These are phyloP conservation scores for Sporisorium reilianum DNA, from an alignment of 1,284 basidiomycete genomes.

Conservation along the genomic window DNA sequence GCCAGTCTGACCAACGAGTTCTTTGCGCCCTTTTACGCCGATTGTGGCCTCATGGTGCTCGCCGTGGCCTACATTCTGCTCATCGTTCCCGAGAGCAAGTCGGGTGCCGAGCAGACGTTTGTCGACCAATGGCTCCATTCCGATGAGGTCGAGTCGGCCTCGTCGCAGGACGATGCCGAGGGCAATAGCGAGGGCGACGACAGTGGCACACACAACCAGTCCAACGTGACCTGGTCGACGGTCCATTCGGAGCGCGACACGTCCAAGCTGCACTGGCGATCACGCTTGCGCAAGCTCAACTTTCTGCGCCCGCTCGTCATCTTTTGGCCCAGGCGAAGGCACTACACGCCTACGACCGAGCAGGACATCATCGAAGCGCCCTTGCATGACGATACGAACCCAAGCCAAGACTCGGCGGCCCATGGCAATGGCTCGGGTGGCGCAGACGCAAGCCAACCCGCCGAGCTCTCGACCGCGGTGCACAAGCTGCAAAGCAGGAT, in stretches of 20 bases:
- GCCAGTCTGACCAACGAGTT: slow-evolving; percentile 59
- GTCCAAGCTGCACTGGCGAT: slow-evolving; percentile 45
- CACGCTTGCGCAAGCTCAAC: slow-evolving; percentile 49
- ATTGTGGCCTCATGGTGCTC: slow-evolving; percentile 50
- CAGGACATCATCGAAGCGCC: slow-evolving; percentile 39
- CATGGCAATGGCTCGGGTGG: background rate
- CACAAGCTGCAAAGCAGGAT: slow-evolving; percentile 33
- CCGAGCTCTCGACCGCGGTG: slow-evolving; percentile 30
- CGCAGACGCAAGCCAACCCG: slow-evolving; percentile 4
- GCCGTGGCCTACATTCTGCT: slow-evolving; percentile 53
- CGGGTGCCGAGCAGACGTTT: slow-evolving; percentile 43
- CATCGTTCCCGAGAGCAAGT: slow-evolving; percentile 60
- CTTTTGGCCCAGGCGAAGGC: slow-evolving; percentile 46
- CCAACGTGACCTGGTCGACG: slow-evolving; percentile 39
- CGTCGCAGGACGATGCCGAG: slow-evolving; percentile 16
- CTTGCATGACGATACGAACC: background rate
- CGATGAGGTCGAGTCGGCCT: slow-evolving; percentile 32
- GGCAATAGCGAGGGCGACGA: slow-evolving; percentile 1
- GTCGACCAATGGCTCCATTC: slow-evolving; percentile 54
- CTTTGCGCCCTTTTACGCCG: slow-evolving; percentile 63
- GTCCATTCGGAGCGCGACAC: slow-evolving; percentile 36
- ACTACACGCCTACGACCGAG: slow-evolving; percentile 31
- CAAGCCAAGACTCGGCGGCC: background rate
- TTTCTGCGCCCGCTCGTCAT: slow-evolving; percentile 56
- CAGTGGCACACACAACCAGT: slow-evolving; percentile 17